A percentile compares a stretch with the other conserved stretches of the same genome.
Evolutionary conservation across 495 filamentous ascomycete genomes (phyloP).

Genomic region (Pseudomonodictys pantanalensis): DNA sequence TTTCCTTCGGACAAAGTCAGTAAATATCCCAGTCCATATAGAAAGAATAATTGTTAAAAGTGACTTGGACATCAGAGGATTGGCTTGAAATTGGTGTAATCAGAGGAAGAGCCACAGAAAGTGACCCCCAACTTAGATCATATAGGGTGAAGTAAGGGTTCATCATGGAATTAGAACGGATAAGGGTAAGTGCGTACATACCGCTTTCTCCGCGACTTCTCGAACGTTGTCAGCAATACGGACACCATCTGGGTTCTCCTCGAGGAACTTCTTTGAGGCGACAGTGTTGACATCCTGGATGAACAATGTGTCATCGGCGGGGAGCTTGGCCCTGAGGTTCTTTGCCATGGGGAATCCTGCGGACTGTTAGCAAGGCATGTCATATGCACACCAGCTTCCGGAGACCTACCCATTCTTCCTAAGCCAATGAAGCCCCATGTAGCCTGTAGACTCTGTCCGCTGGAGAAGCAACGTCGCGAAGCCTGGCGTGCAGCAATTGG

Average conservation of each 20-base stretch:
- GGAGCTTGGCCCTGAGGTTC: conserved; percentile 48
- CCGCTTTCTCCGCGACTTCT: conserved; percentile 46
- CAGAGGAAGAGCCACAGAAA: conserved; percentile 38
- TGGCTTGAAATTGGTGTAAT: conserved; percentile 44
- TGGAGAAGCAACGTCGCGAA: conserved; percentile 30
- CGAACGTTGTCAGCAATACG: conserved; percentile 40
- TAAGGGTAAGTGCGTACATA: conserved; percentile 32
- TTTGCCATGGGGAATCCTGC: conserved; percentile 53
- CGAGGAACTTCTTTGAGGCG: conserved; percentile 41
- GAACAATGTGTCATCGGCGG: conserved; percentile 41
- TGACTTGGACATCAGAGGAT: conserved; percentile 41
- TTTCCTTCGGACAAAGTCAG: conserved; percentile 29
- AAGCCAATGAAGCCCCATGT: conserved; percentile 47
- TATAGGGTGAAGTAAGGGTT: conserved; percentile 38
- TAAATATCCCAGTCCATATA: not conserved
- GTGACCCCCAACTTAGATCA: conserved; percentile 49
- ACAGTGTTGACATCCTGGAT: conserved; percentile 49
- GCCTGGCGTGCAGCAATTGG: conserved; percentile 3
- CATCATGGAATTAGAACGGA: conserved; percentile 32
- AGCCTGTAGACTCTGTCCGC: conserved; percentile 26
- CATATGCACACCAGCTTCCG: not conserved
- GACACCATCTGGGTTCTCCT: conserved; percentile 39
- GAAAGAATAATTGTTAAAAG: not conserved
- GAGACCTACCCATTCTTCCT: conserved; percentile 43
- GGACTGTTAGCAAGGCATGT: conserved; percentile 3